Base-by-base conservation (phyloP, 257 asterid genomes). In the Prunella vulgaris region DNA sequence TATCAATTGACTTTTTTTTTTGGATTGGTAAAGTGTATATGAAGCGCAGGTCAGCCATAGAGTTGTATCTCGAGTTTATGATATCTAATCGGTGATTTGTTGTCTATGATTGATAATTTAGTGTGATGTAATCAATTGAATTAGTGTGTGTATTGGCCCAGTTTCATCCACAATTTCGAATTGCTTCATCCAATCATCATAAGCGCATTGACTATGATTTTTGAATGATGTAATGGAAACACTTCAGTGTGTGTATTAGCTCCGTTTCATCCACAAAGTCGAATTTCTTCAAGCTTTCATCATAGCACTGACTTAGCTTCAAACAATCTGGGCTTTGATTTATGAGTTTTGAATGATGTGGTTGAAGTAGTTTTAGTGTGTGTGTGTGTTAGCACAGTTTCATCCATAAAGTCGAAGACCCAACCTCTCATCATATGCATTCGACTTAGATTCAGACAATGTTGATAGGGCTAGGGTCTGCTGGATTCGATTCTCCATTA, bases 401-500 rank as follows among this genome's bases (percentile, higher is more conserved):
- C 3, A 35, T 2, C 42, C 44, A 48, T 8, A 15, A 57, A 18
- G 20, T 60, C 1, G 4, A 14, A 27, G 3, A 35, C 5, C 37
- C 22, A 30, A 28, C 21, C 62, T 44, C 38, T 14, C 9, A 44
- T 42, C 28, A 20, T 28, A 66, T 27, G 12, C 32, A 37, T 13
- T 38, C 40, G 70, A 33, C 21, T 68, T 24, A 10, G 40, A 5
- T 28, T 51, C 9, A 20, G 3, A 12, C 20, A n/a, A 22, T 46
- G 35, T 33, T 30, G 64, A 61, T 53, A 25, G 42, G 24, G 64
- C 21, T 64, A 13, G 20, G 66, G 32, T 52, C 2, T 6, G 5
- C 66, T 40, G 60, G 70, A 66, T 42, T 64, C 58, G 70, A 66
- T 42, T 64, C 58, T 53, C 66, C 72, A 17, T 17, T 46, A 35